A percentile compares a stretch with the other conserved stretches of the same genome.
phyloP scores from a whole-genome alignment of 2,329 filamentous ascomycete genomes.

The Tympanopsis confertula region DNA sequence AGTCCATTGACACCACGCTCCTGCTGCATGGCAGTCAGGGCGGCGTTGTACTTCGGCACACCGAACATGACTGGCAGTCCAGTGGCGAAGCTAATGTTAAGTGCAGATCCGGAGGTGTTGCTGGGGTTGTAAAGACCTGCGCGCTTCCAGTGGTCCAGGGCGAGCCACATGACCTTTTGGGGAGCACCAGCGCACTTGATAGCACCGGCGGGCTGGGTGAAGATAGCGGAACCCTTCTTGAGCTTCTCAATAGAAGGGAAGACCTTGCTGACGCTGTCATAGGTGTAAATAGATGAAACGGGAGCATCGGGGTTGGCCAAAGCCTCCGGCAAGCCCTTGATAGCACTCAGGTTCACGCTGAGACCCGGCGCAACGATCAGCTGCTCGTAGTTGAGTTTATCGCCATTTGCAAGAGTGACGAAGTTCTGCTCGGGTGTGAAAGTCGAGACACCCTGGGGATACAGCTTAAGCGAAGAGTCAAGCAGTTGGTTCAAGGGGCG shows the following conservation, averaged over 20 bases:
- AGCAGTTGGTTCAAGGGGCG: slow-evolving; percentile 16
- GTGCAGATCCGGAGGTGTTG: no score
- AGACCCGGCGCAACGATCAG: slow-evolving; percentile 22
- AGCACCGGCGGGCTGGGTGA: slow-evolving; percentile 23
- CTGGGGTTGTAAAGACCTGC: slow-evolving; percentile 17
- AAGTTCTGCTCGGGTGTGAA: slow-evolving; percentile 22
- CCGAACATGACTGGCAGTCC: slow-evolving; percentile 22
- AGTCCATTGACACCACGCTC: slow-evolving; percentile 22
- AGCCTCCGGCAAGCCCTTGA: slow-evolving; percentile 20
- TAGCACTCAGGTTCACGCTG: slow-evolving; percentile 19
- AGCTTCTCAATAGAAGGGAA: slow-evolving; percentile 20
- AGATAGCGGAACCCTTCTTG: slow-evolving; percentile 21
- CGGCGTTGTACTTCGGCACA: slow-evolving; percentile 23
- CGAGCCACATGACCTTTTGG: slow-evolving; percentile 27
- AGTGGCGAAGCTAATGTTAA: slow-evolving; percentile 20
- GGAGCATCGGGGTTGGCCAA: slow-evolving; percentile 16
- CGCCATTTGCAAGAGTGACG: slow-evolving; percentile 19
- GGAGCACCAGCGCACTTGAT: slow-evolving; percentile 26
- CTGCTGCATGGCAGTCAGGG: slow-evolving; percentile 18
- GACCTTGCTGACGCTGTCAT: slow-evolving; percentile 19
- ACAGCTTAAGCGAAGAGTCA: no score
- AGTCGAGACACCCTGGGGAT: slow-evolving; percentile 17
- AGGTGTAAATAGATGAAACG: slow-evolving; percentile 24
- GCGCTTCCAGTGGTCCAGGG: slow-evolving; percentile 21
- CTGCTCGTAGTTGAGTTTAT: slow-evolving; percentile 22